phyloP scores from a whole-genome alignment of 257 asterid species.

The Solanum pinnatisectum region DNA sequence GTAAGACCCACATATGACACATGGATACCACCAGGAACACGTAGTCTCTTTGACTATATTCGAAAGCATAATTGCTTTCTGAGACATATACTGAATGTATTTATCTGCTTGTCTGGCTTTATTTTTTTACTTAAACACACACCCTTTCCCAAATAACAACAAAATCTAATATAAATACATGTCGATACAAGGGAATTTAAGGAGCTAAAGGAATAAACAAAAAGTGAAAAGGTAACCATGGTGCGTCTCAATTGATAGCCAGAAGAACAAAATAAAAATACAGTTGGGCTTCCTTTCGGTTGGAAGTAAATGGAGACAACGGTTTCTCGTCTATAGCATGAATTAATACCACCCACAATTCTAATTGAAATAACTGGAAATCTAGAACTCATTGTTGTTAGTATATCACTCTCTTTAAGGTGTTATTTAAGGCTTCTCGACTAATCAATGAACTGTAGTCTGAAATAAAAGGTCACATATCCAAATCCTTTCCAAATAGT shows the following conservation, averaged over 20 bases:
- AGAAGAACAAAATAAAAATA: not conserved
- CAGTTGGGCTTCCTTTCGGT: not conserved
- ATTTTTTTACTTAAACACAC: not conserved
- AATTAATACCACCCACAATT: not conserved
- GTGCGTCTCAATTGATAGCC: not conserved
- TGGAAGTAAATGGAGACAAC: not conserved
- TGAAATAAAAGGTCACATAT: not conserved
- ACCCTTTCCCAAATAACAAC: not conserved
- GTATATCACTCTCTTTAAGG: not conserved
- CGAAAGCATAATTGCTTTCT: not conserved
- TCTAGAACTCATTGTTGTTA: not conserved
- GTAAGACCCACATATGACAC: not conserved
- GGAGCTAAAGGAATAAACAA: not conserved
- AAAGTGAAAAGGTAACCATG: not conserved
- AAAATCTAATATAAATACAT: not conserved
- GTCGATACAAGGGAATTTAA: not conserved
- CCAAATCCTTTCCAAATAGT: not conserved
- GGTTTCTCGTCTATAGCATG: not conserved
- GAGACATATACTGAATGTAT: not conserved
- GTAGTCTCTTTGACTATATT: not conserved
- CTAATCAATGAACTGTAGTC: not conserved
- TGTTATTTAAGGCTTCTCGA: not conserved
- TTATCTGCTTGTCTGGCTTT: not conserved
- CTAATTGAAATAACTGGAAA: not conserved
- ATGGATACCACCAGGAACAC: not conserved